These are phyloP conservation scores for Candida ulmi DNA, from an alignment of 805 yeast genomes.

Conservation along the genomic window DNA sequence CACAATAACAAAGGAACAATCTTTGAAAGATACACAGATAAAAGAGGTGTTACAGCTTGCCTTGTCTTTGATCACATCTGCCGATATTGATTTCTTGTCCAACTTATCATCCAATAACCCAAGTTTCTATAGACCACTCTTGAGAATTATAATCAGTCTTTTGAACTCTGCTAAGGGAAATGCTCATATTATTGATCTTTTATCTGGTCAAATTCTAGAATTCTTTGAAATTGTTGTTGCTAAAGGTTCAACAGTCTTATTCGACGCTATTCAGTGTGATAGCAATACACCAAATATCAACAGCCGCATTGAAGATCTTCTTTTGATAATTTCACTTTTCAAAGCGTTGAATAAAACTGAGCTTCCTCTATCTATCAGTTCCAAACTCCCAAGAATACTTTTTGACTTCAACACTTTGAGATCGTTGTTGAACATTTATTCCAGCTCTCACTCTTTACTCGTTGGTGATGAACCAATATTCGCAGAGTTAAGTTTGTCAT, in stretches of 20 bases:
- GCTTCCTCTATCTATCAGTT: conserved; percentile 40
- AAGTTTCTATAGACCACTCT: conserved; percentile 51
- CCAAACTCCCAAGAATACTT: conserved; percentile 46
- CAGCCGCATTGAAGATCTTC: conserved; percentile 58
- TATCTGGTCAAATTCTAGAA: conserved; percentile 46
- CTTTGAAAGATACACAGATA: conserved; percentile 13
- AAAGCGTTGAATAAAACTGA: conserved; percentile 48
- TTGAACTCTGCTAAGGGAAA: conserved; percentile 39
- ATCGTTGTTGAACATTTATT: conserved; percentile 57
- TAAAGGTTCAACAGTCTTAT: conserved; percentile 55
- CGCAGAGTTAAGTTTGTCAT: conserved; percentile 67
- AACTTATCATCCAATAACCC: conserved; percentile 34
- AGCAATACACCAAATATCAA: conserved; percentile 32
- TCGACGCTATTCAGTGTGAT: conserved; percentile 54
- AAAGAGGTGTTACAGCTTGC: conserved; percentile 25
- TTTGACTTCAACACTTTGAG: conserved; percentile 56
- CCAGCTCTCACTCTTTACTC: conserved; percentile 58
- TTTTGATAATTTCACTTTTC: conserved; percentile 57
- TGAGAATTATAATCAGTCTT: conserved; percentile 49
- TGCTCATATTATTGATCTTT: conserved; percentile 36
- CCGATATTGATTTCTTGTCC: conserved; percentile 41
- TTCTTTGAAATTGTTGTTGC: conserved; percentile 61
- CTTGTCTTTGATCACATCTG: conserved; percentile 41
- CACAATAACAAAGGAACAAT: conserved; percentile 8
- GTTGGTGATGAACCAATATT: conserved; percentile 60